phyloP scores from a whole-genome alignment of 2,329 filamentous ascomycete genomes.

The Geosmithia morbida region DNA sequence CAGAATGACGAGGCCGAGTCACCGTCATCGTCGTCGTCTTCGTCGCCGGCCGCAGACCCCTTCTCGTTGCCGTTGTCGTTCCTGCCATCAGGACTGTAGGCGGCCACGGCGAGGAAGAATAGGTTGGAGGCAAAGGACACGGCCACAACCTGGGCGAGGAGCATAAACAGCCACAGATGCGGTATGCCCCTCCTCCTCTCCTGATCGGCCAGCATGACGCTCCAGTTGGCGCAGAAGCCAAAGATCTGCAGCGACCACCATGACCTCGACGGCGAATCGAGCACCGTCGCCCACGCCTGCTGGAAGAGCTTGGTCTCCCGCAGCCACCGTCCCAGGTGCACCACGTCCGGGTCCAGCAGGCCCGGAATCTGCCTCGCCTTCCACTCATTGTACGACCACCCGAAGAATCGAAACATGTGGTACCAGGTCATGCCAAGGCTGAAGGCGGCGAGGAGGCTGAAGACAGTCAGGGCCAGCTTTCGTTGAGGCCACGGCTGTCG shows the following conservation, averaged over 20 bases:
- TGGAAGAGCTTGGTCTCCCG: slow-evolving; percentile 11
- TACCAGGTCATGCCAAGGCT: slow-evolving; percentile 12
- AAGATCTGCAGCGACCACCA: slow-evolving; percentile 15
- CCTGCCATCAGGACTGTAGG: slow-evolving; percentile 2
- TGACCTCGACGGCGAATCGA: slow-evolving; percentile 7
- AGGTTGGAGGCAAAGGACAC: slow-evolving; percentile 13
- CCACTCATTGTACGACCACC: slow-evolving; percentile 73
- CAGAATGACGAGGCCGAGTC: neutral
- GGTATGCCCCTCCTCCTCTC: slow-evolving; percentile 7
- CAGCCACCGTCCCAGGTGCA: slow-evolving; percentile 10
- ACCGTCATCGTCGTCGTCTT: neutral
- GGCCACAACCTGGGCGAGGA: slow-evolving; percentile 11
- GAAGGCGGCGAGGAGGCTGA: slow-evolving; percentile 8
- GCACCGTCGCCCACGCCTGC: slow-evolving; percentile 11
- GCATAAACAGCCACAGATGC: slow-evolving; percentile 10
- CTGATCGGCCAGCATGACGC: slow-evolving; percentile 10
- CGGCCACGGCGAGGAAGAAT: slow-evolving; percentile 10
- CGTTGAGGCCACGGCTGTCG: neutral
- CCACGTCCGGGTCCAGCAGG: neutral
- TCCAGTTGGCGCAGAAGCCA: slow-evolving; percentile 12
- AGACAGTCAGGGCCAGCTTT: slow-evolving; percentile 1
- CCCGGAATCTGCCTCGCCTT: slow-evolving; percentile 20
- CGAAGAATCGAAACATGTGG: slow-evolving; percentile 69
- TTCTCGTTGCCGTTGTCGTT: neutral
- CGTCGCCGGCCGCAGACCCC: neutral